These are phyloP conservation scores for Fennellomyces sp. DNA, from an alignment of 371 early-diverging fungal genomes.

Conservation along the genomic window DNA sequence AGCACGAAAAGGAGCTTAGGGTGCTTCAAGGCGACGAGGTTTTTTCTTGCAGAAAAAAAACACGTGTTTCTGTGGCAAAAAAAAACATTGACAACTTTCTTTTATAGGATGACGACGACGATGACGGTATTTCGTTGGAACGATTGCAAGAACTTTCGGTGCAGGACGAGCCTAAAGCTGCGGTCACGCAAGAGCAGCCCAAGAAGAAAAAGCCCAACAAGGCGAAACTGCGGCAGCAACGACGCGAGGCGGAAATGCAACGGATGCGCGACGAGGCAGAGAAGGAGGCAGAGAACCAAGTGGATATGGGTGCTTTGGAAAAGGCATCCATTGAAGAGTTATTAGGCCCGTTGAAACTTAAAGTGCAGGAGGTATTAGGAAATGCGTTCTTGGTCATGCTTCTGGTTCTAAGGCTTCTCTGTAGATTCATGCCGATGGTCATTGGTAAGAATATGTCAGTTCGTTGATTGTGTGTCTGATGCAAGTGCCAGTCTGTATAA, in stretches of 20 bases:
- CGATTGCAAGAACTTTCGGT: constrained; percentile 35
- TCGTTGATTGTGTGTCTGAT: background rate
- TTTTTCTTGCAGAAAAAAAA: no score
- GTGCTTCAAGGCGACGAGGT: constrained; percentile 27
- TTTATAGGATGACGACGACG: constrained; percentile 8
- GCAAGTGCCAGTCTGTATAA: constrained; percentile 70
- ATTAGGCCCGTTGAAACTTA: constrained; percentile 43
- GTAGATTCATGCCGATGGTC: constrained; percentile 81
- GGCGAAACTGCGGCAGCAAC: constrained; percentile 69
- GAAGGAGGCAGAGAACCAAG: constrained; percentile 75
- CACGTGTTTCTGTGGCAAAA: constrained; percentile 7
- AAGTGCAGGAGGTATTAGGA: constrained; percentile 43
- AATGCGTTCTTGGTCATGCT: background rate
- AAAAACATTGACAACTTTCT: constrained; percentile 10
- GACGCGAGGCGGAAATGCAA: constrained; percentile 75
- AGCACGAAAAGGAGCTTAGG: constrained; percentile 72
- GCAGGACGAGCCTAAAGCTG: constrained; percentile 30
- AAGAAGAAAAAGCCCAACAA: constrained; percentile 66
- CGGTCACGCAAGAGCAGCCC: constrained; percentile 6
- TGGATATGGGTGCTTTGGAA: constrained; percentile 78
- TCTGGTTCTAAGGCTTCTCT: background rate
- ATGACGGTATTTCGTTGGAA: constrained; percentile 49
- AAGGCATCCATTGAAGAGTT: constrained; percentile 67
- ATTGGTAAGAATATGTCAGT: constrained; percentile 61
- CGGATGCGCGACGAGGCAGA: constrained; percentile 79